phyloP scores from a whole-genome alignment of 345 rosid species.

The Clarkia xantiana region DNA sequence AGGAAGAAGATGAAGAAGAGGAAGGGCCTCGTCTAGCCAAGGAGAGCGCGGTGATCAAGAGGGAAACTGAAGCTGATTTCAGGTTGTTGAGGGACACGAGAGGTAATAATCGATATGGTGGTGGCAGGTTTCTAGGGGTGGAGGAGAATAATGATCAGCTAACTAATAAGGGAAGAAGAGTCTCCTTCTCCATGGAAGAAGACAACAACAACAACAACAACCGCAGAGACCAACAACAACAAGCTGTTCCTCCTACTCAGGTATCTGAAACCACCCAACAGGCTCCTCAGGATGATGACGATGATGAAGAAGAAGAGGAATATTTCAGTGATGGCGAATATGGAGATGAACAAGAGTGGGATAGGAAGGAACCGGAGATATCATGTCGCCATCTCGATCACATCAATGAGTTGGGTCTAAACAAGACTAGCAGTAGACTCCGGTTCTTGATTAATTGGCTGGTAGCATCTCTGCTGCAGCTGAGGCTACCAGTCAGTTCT shows the following conservation, averaged over 20 bases:
- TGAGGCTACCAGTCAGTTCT: conserved; percentile 35
- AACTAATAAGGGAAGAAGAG: conserved; percentile 75
- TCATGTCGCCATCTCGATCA: conserved; percentile 74
- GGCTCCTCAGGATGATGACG: too few species aligned
- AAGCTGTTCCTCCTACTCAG: conserved; percentile 47
- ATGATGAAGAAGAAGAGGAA: conserved; percentile 53
- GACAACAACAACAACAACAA: conserved; percentile 9
- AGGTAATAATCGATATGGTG: conserved; percentile 53
- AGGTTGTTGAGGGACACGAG: conserved; percentile 83
- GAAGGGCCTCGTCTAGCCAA: conserved; percentile 3
- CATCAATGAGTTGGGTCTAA: conserved; percentile 86
- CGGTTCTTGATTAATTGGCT: conserved; percentile 93
- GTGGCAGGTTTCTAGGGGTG: conserved; percentile 57
- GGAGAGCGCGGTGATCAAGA: conserved; percentile 82
- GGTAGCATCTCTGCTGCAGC: conserved; percentile 81
- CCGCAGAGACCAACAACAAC: conserved; percentile 25
- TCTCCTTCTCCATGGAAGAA: conserved; percentile 80
- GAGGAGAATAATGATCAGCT: conserved; percentile 47
- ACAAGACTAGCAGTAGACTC: conserved; percentile 69
- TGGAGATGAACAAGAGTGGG: conserved; percentile 58
- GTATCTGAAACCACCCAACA: conserved; percentile 21
- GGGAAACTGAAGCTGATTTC: conserved; percentile 99
- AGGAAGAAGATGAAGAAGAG: conserved; percentile 46
- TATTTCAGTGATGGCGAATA: conserved; percentile 67
- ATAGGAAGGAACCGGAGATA: conserved; percentile 83